Evolutionary conservation across 129 eudicot species (phyloP).

Genomic region (Gnaphalium uliginosum): DNA sequence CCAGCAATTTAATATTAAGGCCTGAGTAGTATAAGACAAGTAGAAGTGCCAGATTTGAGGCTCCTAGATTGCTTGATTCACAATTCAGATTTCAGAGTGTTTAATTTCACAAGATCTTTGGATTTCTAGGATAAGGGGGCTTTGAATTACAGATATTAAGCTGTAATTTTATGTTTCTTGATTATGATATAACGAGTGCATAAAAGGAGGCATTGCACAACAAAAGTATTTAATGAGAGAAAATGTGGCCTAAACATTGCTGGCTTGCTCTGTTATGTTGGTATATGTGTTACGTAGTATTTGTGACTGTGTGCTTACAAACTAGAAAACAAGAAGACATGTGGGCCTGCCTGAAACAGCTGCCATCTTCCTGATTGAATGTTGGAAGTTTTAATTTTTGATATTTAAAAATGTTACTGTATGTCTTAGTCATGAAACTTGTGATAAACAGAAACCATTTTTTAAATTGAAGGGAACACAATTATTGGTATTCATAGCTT

Average conservation of each 20-base stretch:
- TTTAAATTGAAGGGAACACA: background rate
- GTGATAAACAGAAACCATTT: background rate
- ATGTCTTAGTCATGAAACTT: background rate
- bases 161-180: background rate
- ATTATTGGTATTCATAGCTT: background rate
- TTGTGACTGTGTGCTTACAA: background rate
- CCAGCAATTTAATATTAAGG: background rate
- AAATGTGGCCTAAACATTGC: background rate
- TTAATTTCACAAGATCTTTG: background rate
- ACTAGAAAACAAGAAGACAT: background rate
- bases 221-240: background rate
- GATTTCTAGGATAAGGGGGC: background rate
- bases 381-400: background rate
- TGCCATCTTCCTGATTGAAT: background rate
- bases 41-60: background rate
- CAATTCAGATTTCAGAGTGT: background rate
- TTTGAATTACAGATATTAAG: background rate
- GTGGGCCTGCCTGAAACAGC: background rate
- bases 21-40: background rate
- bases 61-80: background rate
- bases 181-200: background rate
- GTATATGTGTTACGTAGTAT: background rate
- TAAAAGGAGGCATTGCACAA: background rate
- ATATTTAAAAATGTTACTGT: background rate
- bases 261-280: background rate